A percentile compares a stretch with the other conserved stretches of the same genome.
Evolutionary conservation across 129 eudicot species (phyloP).

Genomic region (Arctium lappa): DNA sequence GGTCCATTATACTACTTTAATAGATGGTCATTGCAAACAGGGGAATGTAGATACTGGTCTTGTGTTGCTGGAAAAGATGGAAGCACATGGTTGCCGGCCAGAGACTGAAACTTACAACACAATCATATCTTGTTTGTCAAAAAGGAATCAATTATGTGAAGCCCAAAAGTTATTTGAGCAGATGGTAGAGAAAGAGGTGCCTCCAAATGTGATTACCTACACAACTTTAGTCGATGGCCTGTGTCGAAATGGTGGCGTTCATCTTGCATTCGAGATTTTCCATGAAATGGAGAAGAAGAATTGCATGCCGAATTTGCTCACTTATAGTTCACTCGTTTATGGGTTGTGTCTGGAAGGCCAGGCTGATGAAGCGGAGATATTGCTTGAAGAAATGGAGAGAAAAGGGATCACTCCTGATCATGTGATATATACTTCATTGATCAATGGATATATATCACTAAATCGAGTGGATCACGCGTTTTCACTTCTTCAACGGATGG

Average conservation of each 20-base stretch:
- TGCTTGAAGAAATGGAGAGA: slow-evolving; percentile 57
- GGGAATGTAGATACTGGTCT: slow-evolving; percentile 57
- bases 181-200: slow-evolving; percentile 51
- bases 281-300: slow-evolving; percentile 54
- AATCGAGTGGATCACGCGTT: slow-evolving; percentile 60
- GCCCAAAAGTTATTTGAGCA: slow-evolving; percentile 46
- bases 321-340: slow-evolving; percentile 62
- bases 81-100: slow-evolving; percentile 42
- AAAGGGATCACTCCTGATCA: slow-evolving; percentile 67
- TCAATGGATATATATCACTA: slow-evolving; percentile 60
- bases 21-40: slow-evolving; percentile 69
- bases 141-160: slow-evolving; percentile 41
- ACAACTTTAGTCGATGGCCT: slow-evolving; percentile 68
- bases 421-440: slow-evolving; percentile 68
- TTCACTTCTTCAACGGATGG: slow-evolving; percentile 54
- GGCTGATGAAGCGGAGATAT: slow-evolving; percentile 56
- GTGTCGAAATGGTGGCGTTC: slow-evolving; percentile 54
- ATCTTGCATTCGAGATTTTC: slow-evolving; percentile 62
- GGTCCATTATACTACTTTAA: slow-evolving; percentile 59
- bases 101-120: slow-evolving; percentile 62
- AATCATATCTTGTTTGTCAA: slow-evolving; percentile 55
- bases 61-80: slow-evolving; percentile 52
- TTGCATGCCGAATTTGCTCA: slow-evolving; percentile 63
- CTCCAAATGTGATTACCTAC: slow-evolving; percentile 77
- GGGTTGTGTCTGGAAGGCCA: slow-evolving; percentile 77